phyloP scores from a whole-genome alignment of 2,329 filamentous ascomycete genomes.

The Aspergillus fumigatus region DNA sequence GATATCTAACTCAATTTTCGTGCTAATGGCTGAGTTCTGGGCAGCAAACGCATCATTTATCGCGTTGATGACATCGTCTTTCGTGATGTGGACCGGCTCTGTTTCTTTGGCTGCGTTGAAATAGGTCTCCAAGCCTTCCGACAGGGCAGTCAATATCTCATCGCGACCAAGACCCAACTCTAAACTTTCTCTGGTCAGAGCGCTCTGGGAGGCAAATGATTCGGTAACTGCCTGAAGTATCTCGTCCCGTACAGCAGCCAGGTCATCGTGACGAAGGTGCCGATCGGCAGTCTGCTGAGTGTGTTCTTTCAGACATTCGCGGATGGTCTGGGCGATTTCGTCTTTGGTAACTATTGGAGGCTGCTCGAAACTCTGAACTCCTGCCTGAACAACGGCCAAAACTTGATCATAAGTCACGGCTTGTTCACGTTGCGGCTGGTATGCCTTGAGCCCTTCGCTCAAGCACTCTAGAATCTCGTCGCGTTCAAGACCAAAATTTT shows the following conservation, averaged over 20 bases:
- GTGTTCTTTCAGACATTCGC: conserved; percentile 67
- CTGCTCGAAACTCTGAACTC: conserved; percentile 73
- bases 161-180: conserved; percentile 47
- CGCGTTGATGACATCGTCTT: conserved; percentile 26
- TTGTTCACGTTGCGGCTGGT: conserved; percentile 50
- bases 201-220: conserved; percentile 28
- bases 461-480: conserved; percentile 86
- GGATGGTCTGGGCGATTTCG: conserved; percentile 77
- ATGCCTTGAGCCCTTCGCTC: conserved; percentile 77
- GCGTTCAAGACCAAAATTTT: conserved; percentile 83
- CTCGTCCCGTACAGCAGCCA: conserved; percentile 28
- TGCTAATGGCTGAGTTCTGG: conserved; percentile 26
- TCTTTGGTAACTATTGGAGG: conserved; percentile 69
- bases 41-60: conserved; percentile 30
- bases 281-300: conserved; percentile 8
- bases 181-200: conserved; percentile 26
- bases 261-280: conserved; percentile 22
- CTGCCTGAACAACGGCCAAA: conserved; percentile 78
- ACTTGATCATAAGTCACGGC: conserved; percentile 78
- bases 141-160: conserved; percentile 56
- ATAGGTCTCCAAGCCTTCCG: conserved; percentile 51
- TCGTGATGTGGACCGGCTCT: conserved; percentile 29
- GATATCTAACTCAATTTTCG: conserved; percentile 38
- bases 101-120: conserved; percentile 53
- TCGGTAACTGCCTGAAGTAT: conserved; percentile 27